Evolutionary conservation across 2,329 filamentous ascomycete species (phyloP), one percentile per base, ranked within the genome.

Genomic region (Colletotrichum tanaceti): DNA sequence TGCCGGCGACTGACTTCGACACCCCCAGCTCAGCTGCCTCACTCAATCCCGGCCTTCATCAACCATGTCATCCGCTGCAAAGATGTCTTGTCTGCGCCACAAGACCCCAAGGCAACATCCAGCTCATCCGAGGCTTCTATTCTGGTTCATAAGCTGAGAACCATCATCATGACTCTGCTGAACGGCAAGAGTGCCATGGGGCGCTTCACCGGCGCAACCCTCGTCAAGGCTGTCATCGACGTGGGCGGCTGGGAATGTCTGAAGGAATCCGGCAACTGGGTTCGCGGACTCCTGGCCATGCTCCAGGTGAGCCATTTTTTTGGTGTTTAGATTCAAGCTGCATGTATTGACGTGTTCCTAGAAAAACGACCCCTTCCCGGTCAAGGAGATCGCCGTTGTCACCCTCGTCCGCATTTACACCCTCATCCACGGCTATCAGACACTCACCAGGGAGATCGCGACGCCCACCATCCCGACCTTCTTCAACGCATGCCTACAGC

Each of bases 211-310:
- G 94, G 91, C 7, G 88, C 92, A 50, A 89, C 92, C 18, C 80
- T 98, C 57, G 87, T 94, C 78, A 98, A 98, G 81, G 88, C 92
- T 4, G 84, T 90, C 5, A 83, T 97, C 50, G 94, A 98, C 74
- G 88, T 91, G 47, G 94, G 94, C 28, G 93, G 93, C 53, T 93
- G 92, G 89, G 93, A 97, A 75, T 88, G 91, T 66, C 84, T 98
- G 68, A 89, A 90, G 71, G 89, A 88, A 61, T 88, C 88, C 41
- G 89, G 90, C 73, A 84, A 89, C 3, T 97, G 95, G 92, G 90
- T 96, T 70, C 85, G 87, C 72, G 90, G 88, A n/a, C 81, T 98
- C 39, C 79, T 98, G 59, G 86, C 87, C 1, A 87, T 97, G 62
- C 78, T 98, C 44, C 89, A 90, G 78, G 91, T 93, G 80, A n/a